Percentiles rank a stretch among this genome's conserved stretches.
phyloP scores from a whole-genome alignment of 176 grass and related monocot species.

The Aegilops umbellulata region DNA sequence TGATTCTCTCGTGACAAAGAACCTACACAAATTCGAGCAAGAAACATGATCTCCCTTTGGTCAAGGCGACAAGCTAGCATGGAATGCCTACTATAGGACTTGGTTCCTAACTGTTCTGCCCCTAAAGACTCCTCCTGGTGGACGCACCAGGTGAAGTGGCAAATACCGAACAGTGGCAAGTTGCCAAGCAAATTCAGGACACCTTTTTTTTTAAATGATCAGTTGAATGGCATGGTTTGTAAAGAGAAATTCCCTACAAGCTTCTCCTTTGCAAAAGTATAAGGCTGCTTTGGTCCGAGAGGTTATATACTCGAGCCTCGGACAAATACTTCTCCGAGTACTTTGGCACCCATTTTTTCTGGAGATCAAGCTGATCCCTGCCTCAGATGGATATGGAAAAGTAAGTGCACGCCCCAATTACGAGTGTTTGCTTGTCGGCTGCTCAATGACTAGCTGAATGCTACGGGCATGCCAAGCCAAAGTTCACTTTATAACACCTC shows the following conservation, averaged over 20 bases:
- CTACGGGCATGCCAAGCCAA: not conserved
- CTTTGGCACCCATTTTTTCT: not conserved
- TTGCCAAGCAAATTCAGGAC: not conserved
- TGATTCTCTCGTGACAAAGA: not conserved
- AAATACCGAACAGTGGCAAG: not conserved
- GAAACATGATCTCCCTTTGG: not conserved
- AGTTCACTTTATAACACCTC: not conserved
- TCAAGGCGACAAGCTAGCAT: not conserved
- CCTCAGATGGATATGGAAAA: not conserved
- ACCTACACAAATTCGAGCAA: not conserved
- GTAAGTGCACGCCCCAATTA: not conserved
- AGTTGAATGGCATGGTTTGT: not conserved
- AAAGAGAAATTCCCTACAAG: too few species aligned
- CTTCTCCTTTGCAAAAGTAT: too few species aligned
- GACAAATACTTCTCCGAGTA: not conserved
- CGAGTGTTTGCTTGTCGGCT: not conserved
- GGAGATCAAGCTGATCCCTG: not conserved
- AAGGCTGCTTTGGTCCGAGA: not conserved
- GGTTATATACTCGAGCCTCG: not conserved
- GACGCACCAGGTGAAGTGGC: not conserved
- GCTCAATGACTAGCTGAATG: not conserved
- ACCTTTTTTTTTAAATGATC: not conserved
- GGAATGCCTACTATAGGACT: not conserved
- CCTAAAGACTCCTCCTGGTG: not conserved
- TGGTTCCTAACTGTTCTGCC: not conserved